A percentile compares a stretch with the other conserved stretches of the same genome.
Conservation (phyloP, 208 protist genomes). For the Leishmania turanica region DNA sequence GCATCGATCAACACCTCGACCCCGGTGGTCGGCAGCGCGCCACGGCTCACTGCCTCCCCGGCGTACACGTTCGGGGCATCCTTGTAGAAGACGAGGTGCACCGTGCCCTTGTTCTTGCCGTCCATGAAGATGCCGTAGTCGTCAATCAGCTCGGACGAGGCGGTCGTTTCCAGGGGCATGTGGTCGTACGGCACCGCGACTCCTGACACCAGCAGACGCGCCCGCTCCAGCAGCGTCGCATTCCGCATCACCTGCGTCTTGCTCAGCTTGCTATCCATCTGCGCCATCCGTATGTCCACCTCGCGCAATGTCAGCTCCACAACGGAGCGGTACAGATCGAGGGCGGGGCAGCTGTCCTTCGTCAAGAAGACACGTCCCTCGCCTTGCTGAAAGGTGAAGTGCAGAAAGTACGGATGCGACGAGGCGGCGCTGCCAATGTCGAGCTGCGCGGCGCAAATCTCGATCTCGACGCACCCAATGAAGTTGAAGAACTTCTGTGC, state of each 20-base stretch:
- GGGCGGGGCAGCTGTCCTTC: constrained; percentile 46
- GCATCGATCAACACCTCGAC: constrained; percentile 82
- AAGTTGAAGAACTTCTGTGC: constrained; percentile 78
- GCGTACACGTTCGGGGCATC: constrained; percentile 86
- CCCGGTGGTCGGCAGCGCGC: constrained; percentile 66
- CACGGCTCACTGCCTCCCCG: constrained; percentile 57
- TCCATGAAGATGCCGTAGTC: constrained; percentile 82
- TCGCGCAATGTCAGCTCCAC: constrained; percentile 74
- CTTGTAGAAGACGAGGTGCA: constrained; percentile 81
- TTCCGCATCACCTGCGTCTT: constrained; percentile 52
- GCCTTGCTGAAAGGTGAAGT: constrained; percentile 66
- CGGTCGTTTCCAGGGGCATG: constrained; percentile 28
- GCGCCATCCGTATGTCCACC: constrained; percentile 73
- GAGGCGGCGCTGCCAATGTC: constrained; percentile 70
- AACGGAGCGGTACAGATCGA: constrained; percentile 82
- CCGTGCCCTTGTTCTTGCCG: constrained; percentile 58
- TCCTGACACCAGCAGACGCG: constrained; percentile 55
- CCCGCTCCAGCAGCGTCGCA: constrained; percentile 57
- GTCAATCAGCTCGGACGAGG: constrained; percentile 61
- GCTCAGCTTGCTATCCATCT: constrained; percentile 59
- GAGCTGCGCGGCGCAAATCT: constrained; percentile 70
- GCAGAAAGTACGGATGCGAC: constrained; percentile 80
- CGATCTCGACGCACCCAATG: constrained; percentile 74
- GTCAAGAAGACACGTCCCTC: constrained; percentile 72
- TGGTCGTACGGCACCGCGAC: constrained; percentile 27